A percentile compares a stretch with the other conserved stretches of the same genome.
These are phyloP conservation scores for Xanthoceras sorbifolium DNA, from an alignment of 345 rosid species.

Conservation along the genomic window DNA sequence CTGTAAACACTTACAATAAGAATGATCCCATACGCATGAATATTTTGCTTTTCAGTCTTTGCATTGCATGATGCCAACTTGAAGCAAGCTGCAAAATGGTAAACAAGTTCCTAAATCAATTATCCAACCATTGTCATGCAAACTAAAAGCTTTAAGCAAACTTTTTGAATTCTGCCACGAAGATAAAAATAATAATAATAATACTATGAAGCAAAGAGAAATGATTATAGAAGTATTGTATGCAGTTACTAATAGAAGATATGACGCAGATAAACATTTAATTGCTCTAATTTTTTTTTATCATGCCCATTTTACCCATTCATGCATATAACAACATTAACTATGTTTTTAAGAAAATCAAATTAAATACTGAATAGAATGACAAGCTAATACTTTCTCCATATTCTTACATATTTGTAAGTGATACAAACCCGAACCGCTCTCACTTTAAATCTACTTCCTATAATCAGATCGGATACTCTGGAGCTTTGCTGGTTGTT, in stretches of 20 bases:
- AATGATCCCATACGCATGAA: slow-evolving; percentile 77
- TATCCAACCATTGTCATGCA: not conserved
- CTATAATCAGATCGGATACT: too few relatives aligned
- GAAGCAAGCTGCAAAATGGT: slow-evolving; percentile 63
- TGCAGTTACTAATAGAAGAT: slow-evolving; percentile 3
- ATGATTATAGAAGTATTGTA: not conserved
- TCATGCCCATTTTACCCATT: not conserved
- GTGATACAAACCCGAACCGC: too few relatives aligned
- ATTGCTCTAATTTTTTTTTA: not conserved
- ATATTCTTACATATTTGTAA: too few relatives aligned
- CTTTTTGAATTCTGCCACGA: not conserved
- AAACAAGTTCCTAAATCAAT: not conserved
- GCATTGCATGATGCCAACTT: slow-evolving; percentile 73
- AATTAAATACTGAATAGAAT: too few relatives aligned
- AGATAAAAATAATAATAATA: not conserved
- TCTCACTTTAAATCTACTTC: too few relatives aligned
- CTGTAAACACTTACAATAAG: slow-evolving; percentile 64
- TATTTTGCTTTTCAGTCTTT: slow-evolving; percentile 66
- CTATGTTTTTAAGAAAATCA: too few relatives aligned
- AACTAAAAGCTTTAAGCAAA: not conserved
- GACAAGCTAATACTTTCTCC: too few relatives aligned
- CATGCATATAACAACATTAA: too few relatives aligned
- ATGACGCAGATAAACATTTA: not conserved
- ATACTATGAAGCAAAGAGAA: not conserved
- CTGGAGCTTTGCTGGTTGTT: too few relatives aligned